These are phyloP conservation scores for Hypomontagnella submonticulosa DNA, from an alignment of 495 filamentous ascomycete genomes.

Conservation along the genomic window DNA sequence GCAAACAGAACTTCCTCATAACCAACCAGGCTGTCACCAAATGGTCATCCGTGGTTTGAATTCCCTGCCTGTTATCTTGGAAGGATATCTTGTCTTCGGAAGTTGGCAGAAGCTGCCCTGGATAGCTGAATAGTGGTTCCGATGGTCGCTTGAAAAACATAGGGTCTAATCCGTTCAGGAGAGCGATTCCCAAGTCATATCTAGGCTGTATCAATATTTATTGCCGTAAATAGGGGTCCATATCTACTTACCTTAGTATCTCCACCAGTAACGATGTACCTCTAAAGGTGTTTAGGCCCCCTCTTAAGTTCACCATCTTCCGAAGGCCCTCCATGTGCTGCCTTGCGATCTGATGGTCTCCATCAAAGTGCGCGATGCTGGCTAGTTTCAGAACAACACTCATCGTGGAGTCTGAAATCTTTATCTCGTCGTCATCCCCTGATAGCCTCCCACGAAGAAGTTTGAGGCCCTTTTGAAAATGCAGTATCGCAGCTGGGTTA, in stretches of 20 bases:
- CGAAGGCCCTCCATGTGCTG: conserved; percentile 52
- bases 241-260: background rate
- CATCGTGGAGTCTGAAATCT: conserved; percentile 51
- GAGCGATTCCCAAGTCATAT: conserved; percentile 5
- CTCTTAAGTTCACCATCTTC: conserved; percentile 52
- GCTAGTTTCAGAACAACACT: conserved; percentile 47
- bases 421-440: conserved; percentile 30
- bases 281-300: conserved; percentile 36
- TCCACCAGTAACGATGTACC: background rate
- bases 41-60: background rate
- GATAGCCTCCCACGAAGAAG: conserved; percentile 47
- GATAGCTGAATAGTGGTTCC: background rate
- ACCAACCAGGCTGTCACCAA: background rate
- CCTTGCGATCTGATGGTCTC: conserved; percentile 41
- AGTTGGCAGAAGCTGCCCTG: background rate
- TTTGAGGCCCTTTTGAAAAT: conserved; percentile 8
- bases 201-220: background rate
- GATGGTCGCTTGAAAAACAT: background rate
- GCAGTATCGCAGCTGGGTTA: background rate
- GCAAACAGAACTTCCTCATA: conserved; percentile 10
- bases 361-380: conserved; percentile 45
- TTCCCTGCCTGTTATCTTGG: background rate
- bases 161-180: background rate
- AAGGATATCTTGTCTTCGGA: background rate
- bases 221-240: too few species aligned